Conservation (phyloP, 805 yeast species). For the Metschnikowia dekortorum region DNA sequence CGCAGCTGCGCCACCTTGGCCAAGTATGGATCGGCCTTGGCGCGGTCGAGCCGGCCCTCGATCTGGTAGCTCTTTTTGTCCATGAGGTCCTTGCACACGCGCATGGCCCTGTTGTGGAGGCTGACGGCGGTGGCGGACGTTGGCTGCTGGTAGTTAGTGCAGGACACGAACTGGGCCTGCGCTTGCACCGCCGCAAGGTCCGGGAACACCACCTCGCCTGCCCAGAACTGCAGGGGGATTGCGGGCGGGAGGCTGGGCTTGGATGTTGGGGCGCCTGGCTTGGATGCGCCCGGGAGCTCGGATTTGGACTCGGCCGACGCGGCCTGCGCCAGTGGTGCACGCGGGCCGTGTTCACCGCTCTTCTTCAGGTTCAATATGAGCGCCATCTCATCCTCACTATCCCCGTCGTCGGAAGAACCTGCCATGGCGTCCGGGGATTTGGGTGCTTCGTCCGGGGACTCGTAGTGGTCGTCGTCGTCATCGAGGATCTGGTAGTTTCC, state of each 20-base stretch:
- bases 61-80: conserved; percentile 34
- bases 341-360: background rate
- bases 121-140: conserved; percentile 15
- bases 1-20: conserved; percentile 43
- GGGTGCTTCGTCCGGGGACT: background rate
- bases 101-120: conserved; percentile 23
- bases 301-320: too few relatives aligned
- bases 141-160: conserved; percentile 24
- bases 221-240: conserved; percentile 31
- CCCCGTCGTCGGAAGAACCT: conserved; percentile 2
- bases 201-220: conserved; percentile 46
- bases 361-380: conserved; percentile 23
- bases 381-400: conserved; percentile 31
- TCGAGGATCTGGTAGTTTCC: conserved; percentile 17
- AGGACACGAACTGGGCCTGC: conserved; percentile 33
- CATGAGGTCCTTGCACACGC: conserved; percentile 28
- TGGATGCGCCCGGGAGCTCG: too few relatives aligned
- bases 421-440: background rate
- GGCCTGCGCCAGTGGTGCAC: background rate
- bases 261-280: background rate
- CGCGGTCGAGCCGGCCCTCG: conserved; percentile 59
- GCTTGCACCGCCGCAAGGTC: conserved; percentile 44
- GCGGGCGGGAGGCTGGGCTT: conserved; percentile 10
- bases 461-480: conserved; percentile 20
- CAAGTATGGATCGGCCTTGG: conserved; percentile 55